Conservation (phyloP, 345 rosid species). For the Dipteronia sinensis region DNA sequence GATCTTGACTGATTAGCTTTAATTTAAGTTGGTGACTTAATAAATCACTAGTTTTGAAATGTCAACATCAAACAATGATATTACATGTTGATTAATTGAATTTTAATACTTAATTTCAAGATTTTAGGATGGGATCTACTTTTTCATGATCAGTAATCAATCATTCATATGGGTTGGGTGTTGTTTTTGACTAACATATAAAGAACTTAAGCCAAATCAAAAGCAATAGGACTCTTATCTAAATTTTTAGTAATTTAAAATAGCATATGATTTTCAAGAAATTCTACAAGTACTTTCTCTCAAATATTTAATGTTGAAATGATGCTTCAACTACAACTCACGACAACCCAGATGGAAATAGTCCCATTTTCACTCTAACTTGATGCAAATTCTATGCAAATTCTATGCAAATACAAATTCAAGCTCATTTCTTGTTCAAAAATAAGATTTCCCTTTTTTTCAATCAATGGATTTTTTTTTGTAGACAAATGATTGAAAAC, state of each 20-base stretch:
- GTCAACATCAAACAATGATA: slow-evolving; percentile 13
- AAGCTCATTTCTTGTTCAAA: neutral
- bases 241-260: neutral
- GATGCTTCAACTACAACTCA: slow-evolving; percentile 2
- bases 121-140: neutral
- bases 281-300: neutral
- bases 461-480: no score
- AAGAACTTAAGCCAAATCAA: neutral
- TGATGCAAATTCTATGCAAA: neutral
- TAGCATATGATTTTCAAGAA: neutral
- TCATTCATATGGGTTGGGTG: neutral
- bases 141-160: neutral
- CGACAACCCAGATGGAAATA: neutral
- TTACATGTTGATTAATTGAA: neutral
- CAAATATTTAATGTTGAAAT: neutral
- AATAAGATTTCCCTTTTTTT: no score
- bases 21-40: neutral
- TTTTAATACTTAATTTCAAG: slow-evolving; percentile 3
- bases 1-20: slow-evolving; percentile 11
- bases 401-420: neutral
- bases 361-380: neutral
- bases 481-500: no score
- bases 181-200: neutral
- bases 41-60: neutral
- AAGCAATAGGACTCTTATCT: neutral